These are phyloP conservation scores for Erigeron canadensis DNA, from an alignment of 129 eudicot species.

Conservation along the genomic window DNA sequence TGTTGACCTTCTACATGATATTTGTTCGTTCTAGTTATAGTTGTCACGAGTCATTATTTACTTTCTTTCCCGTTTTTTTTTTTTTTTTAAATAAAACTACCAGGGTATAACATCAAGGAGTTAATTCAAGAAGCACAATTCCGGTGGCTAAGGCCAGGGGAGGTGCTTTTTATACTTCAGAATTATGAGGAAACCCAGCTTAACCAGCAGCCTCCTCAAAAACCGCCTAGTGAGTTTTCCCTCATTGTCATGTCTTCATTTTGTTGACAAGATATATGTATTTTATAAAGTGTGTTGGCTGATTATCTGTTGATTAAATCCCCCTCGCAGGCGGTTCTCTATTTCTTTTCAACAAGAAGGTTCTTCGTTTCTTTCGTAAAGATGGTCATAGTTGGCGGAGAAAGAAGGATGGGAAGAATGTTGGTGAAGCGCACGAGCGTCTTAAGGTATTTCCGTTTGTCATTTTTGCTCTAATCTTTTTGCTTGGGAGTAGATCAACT, in stretches of 20 bases:
- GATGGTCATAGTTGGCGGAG: conserved; percentile 94
- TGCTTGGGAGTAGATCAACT: neutral
- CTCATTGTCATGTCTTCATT: neutral
- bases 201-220: conserved; percentile 64
- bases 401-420: conserved; percentile 83
- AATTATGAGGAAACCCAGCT: conserved; percentile 68
- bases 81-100: conserved; percentile 6
- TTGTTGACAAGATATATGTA: neutral
- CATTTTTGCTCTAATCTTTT: neutral
- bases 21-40: neutral
- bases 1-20: conserved; percentile 9
- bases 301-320: conserved; percentile 13
- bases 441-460: conserved; percentile 60
- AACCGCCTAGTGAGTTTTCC: conserved; percentile 62
- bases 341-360: conserved; percentile 86
- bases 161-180: conserved; percentile 68
- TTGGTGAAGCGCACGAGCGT: conserved; percentile 97
- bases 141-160: conserved; percentile 94
- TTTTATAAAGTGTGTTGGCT: neutral
- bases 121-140: conserved; percentile 75
- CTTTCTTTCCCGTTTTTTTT: neutral
- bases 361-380: conserved; percentile 83
- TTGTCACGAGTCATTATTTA: neutral
- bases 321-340: conserved; percentile 77
- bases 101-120: conserved; percentile 71